A percentile compares a stretch with the other conserved stretches of the same genome.
Conservation (phyloP, 805 yeast genomes). For the Ogataea corticis region DNA sequence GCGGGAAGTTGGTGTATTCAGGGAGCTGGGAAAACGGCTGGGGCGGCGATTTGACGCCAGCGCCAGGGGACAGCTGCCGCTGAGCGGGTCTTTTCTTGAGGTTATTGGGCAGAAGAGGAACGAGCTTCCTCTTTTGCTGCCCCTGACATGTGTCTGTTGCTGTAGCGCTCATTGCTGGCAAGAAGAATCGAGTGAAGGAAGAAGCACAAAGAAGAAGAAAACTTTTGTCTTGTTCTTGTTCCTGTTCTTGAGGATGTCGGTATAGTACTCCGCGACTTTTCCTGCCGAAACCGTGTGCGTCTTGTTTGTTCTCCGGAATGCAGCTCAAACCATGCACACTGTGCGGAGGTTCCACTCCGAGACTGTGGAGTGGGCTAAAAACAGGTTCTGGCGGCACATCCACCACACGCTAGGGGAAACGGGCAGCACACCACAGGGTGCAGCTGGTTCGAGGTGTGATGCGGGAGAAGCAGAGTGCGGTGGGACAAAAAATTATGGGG, state of each 20-base stretch:
- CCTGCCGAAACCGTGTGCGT: background rate
- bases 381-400: background rate
- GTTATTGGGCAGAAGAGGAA: slow-evolving; percentile 30
- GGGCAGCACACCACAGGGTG: background rate
- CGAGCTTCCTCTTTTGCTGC: slow-evolving; percentile 27
- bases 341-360: slow-evolving; percentile 5
- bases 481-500: slow-evolving; percentile 3
- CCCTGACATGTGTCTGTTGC: background rate
- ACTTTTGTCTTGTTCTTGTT: background rate
- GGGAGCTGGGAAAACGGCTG: too few relatives aligned
- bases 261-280: slow-evolving; percentile 2
- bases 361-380: background rate
- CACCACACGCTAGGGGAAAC: background rate
- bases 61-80: background rate
- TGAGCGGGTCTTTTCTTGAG: slow-evolving; percentile 10
- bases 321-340: background rate
- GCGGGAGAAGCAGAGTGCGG: slow-evolving; percentile 4
- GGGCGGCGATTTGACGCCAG: too few relatives aligned
- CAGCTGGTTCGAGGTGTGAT: background rate
- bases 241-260: background rate
- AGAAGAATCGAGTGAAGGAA: background rate
- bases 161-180: slow-evolving; percentile 1
- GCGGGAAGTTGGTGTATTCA: background rate
- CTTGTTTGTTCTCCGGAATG: background rate
- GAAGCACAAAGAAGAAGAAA: background rate